These are phyloP conservation scores for Sarocladium kiliense DNA, from an alignment of 2,329 filamentous ascomycete genomes.

Conservation along the genomic window DNA sequence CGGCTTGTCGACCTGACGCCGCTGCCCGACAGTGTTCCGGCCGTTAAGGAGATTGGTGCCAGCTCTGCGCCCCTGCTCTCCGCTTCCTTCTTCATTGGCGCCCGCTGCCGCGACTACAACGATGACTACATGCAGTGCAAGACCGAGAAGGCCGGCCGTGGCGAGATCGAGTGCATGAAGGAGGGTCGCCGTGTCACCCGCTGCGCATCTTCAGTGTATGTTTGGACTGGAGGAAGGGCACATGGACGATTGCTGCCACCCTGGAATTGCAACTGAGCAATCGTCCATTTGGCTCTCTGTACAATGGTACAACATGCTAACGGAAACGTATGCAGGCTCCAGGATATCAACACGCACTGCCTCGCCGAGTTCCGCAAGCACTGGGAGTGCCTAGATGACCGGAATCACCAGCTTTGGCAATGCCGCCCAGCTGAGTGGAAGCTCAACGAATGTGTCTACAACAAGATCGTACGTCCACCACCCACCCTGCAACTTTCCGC, in stretches of 20 bases:
- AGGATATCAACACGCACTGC: constrained; percentile 95
- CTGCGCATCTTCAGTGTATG: constrained; percentile 94
- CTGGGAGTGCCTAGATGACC: constrained; percentile 93
- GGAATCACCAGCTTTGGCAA: constrained; percentile 97
- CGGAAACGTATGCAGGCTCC: constrained; percentile 52
- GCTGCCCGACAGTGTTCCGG: constrained; percentile 84
- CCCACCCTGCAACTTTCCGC: neutral
- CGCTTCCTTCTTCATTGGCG: constrained; percentile 94
- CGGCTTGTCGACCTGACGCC: constrained; percentile 94
- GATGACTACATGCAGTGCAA: constrained; percentile 99
- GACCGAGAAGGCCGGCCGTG: constrained; percentile 82
- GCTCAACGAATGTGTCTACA: constrained; percentile 91
- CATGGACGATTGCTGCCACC: too few species aligned
- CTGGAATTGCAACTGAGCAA: too few species aligned
- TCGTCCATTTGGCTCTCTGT: too few species aligned
- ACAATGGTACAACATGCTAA: too few species aligned
- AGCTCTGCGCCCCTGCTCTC: constrained; percentile 89
- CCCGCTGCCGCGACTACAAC: constrained; percentile 90
- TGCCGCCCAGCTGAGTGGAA: constrained; percentile 84
- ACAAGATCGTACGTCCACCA: constrained; percentile 71
- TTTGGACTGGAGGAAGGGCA: constrained; percentile 21
- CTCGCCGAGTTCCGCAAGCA: constrained; percentile 85
- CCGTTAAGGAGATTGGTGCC: constrained; percentile 88
- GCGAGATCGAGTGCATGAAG: constrained; percentile 91
- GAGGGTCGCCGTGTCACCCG: constrained; percentile 94